These are phyloP conservation scores for Saccharomycopsis oosterbeekiorum DNA, from an alignment of 805 yeast species.

Conservation along the genomic window DNA sequence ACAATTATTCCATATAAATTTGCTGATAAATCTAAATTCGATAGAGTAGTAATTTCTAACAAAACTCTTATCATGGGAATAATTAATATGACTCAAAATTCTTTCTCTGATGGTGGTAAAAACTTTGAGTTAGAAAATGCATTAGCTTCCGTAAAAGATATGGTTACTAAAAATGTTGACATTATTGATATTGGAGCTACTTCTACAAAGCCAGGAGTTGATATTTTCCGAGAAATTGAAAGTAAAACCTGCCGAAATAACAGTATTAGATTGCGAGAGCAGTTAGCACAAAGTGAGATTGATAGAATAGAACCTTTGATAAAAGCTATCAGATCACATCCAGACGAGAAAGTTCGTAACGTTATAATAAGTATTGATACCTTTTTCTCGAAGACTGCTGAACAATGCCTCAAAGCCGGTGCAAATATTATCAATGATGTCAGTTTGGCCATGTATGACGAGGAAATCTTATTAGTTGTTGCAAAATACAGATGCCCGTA, in stretches of 20 bases:
- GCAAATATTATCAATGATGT: slow-evolving; percentile 91
- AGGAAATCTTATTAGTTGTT: slow-evolving; percentile 55
- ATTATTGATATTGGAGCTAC: slow-evolving; percentile 92
- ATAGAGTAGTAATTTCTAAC: slow-evolving; percentile 19
- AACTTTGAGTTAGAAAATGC: slow-evolving; percentile 32
- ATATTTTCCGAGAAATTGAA: background rate
- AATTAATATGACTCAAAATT: slow-evolving; percentile 85
- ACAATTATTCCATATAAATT: slow-evolving; percentile 7
- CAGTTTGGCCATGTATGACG: slow-evolving; percentile 76
- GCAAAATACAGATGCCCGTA: slow-evolving; percentile 61
- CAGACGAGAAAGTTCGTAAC: slow-evolving; percentile 28
- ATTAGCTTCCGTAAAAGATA: slow-evolving; percentile 34
- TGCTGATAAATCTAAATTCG: slow-evolving; percentile 23
- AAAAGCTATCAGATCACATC: slow-evolving; percentile 41
- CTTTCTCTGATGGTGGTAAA: slow-evolving; percentile 84
- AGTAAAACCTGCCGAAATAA: background rate
- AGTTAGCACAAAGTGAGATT: slow-evolving; percentile 56
- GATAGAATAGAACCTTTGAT: slow-evolving; percentile 63
- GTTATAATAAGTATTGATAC: slow-evolving; percentile 79
- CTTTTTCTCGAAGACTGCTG: slow-evolving; percentile 68
- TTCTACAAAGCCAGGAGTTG: slow-evolving; percentile 81
- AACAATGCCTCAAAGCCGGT: slow-evolving; percentile 56
- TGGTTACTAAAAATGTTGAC: slow-evolving; percentile 53
- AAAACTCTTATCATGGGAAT: slow-evolving; percentile 79
- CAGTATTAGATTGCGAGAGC: slow-evolving; percentile 28